These are phyloP conservation scores for Blepharisma stoltei DNA, from an alignment of 73 alveolate genomes.

Conservation along the genomic window DNA sequence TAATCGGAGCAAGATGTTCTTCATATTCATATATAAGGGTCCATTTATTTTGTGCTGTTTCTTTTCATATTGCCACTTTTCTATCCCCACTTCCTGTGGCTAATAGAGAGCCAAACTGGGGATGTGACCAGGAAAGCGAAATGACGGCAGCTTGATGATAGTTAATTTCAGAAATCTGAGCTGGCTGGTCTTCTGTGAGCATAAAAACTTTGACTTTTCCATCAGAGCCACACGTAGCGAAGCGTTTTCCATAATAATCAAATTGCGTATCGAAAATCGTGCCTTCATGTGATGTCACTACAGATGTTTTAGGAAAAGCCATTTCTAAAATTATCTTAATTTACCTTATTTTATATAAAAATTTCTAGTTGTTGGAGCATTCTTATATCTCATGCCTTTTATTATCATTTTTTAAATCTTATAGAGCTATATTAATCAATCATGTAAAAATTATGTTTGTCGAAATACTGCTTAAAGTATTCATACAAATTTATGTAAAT, in stretches of 20 bases:
- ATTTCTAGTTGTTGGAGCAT: too few species aligned
- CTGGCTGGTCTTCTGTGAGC: conserved; percentile 23
- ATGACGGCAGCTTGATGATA: conserved; percentile 52
- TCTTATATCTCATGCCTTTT: too few species aligned
- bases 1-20: conserved; percentile 30
- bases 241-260: conserved; percentile 63
- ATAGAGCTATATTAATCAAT: too few species aligned
- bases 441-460: too few species aligned
- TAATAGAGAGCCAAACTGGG: conserved; percentile 55
- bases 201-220: conserved; percentile 46
- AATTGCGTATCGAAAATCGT: conserved; percentile 50
- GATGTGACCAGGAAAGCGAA: conserved; percentile 70
- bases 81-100: conserved; percentile 72
- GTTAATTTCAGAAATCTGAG: background rate
- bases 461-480: background rate
- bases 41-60: conserved; percentile 30
- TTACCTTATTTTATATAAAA: too few species aligned
- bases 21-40: conserved; percentile 5
- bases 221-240: conserved; percentile 54
- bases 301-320: conserved; percentile 3
- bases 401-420: too few species aligned
- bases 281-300: conserved; percentile 38
- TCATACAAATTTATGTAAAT: conserved; percentile 14
- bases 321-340: background rate
- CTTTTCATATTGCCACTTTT: conserved; percentile 49